These are phyloP conservation scores for Sophora flavescens DNA, from an alignment of 306 rosid genomes.

Conservation along the genomic window DNA sequence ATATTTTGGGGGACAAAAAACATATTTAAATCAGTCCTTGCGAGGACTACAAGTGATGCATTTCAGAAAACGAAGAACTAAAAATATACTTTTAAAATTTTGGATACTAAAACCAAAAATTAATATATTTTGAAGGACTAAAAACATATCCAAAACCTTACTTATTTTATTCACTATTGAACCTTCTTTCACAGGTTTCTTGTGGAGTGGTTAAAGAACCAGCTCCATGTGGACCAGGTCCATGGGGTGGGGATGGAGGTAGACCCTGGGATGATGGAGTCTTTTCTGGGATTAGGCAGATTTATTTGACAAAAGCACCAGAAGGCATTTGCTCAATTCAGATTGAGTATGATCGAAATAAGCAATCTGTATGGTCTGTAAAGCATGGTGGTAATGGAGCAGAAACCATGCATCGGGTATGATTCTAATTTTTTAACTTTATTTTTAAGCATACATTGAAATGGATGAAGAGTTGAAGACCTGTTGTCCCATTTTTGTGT, in stretches of 20 bases:
- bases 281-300: constrained; percentile 80
- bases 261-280: constrained; percentile 97
- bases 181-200: constrained; percentile 52
- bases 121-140: no score
- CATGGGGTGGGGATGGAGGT: constrained; percentile 99
- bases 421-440: constrained; percentile 15
- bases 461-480: no score
- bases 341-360: constrained; percentile 85
- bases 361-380: constrained; percentile 90
- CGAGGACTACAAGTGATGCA: no score
- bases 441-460: not conserved
- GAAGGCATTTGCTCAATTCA: constrained; percentile 87
- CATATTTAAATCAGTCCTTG: no score
- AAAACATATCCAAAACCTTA: no score
- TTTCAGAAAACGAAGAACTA: no score
- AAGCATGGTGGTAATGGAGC: constrained; percentile 90
- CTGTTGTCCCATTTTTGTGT: no score
- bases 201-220: constrained; percentile 82
- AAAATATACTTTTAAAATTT: no score
- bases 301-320: constrained; percentile 70
- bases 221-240: constrained; percentile 92
- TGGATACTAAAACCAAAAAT: no score
- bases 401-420: constrained; percentile 68
- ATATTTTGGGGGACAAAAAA: no score
- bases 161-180: not conserved